These are phyloP conservation scores for Xylariaceae sp. DNA, from an alignment of 2,329 filamentous ascomycete species.

Conservation along the genomic window DNA sequence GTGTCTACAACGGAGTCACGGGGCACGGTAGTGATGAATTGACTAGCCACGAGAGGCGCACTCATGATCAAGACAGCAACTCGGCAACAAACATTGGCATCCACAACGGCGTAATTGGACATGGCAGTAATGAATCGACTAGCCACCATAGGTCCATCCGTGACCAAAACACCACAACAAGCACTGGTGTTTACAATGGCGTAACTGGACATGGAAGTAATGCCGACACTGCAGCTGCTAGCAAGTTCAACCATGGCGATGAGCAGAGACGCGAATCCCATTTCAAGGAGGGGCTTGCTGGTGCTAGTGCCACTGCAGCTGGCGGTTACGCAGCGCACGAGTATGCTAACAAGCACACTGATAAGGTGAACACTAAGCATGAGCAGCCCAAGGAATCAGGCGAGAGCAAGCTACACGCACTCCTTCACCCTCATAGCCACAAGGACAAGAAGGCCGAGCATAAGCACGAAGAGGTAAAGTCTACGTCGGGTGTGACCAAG, in stretches of 20 bases:
- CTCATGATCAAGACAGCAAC: neutral
- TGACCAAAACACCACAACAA: neutral
- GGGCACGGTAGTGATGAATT: conserved; percentile 33
- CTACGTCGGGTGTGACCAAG: no score
- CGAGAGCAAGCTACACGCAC: neutral
- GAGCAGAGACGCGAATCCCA: conserved; percentile 18
- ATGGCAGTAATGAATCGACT: conserved; percentile 33
- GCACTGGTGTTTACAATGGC: conserved; percentile 2
- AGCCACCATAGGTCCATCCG: neutral
- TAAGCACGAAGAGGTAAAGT: no score
- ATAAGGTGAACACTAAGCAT: neutral
- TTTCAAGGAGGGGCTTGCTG: conserved; percentile 29
- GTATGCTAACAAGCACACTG: neutral
- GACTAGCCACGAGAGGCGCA: neutral
- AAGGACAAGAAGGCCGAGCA: neutral
- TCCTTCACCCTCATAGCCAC: neutral
- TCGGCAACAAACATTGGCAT: conserved; percentile 3
- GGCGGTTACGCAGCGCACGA: conserved; percentile 12
- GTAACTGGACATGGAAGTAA: neutral
- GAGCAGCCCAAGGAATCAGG: neutral
- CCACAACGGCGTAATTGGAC: conserved; percentile 32
- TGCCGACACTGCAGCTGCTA: neutral
- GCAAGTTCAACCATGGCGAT: neutral
- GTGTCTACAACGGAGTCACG: conserved; percentile 37
- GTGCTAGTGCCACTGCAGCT: conserved; percentile 15